Evolutionary conservation across 202 grass and related monocot species (phyloP), one percentile per base, ranked within the genome.

Genomic region (Carex arenaria): DNA sequence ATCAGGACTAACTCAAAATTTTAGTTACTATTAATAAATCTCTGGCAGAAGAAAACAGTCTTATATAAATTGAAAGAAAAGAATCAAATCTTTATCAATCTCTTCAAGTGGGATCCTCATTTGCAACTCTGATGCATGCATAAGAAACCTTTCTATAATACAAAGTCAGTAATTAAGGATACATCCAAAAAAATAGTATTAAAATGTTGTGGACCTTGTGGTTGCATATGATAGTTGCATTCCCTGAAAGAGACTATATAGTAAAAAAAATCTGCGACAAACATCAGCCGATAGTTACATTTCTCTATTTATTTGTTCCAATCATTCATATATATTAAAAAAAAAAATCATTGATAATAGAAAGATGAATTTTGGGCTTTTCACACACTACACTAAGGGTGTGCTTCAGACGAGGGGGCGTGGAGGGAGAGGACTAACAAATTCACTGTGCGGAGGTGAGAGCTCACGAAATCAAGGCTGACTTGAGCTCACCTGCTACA

Each of bases 71-170:
- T 34, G 22, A 52, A 49, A 73, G 20, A 53, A 73, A 28, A 5
- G 30, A 38, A 73, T 5, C 4, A 73, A 52, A 49, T 14, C 45
- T 11, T 2, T 49, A 49, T 11, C 45, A 47, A 70, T 70, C 19
- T 23, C 43, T 74, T 74, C 71, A 54, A 75, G 47, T 75, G 71
- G 71, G 49, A 54, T 31, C 13, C 2, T 75, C 47, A 74, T 74
- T 45, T 54, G 71, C 71, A 74, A 72, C 42, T 68, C 23, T 75
- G 49, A 53, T 75, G 47, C 47, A 53, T 74, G 45, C 47, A 53
- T 54, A 53, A 52, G 69, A 51, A 30, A 75, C 55, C 20, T 52
- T 18, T 22, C 15, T 75, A 75, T 75, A 53, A 54, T 74, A 47
- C 45, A 7, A 28, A 19, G 47, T 72, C 69, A 51, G 11, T 19